phyloP scores from a whole-genome alignment of 345 rosid species.

The Rhodamnia rubescens region DNA sequence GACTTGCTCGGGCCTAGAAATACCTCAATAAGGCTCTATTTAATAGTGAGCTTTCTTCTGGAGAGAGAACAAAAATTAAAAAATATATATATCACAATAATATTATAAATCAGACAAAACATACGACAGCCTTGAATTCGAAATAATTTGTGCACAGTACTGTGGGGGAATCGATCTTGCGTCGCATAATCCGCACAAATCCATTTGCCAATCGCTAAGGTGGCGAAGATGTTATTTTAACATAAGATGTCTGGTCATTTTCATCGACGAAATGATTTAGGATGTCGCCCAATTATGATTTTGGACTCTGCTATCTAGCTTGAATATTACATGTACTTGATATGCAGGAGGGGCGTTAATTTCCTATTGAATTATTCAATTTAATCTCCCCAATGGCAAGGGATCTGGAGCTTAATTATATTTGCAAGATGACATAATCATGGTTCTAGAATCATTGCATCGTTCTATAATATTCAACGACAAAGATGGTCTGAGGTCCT shows the following conservation, averaged over 20 bases:
- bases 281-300: background rate
- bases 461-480: background rate
- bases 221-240: background rate
- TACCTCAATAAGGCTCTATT: background rate
- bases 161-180: background rate
- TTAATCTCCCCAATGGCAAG: background rate
- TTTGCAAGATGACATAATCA: background rate
- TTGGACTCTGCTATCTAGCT: background rate
- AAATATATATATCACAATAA: background rate
- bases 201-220: too few relatives aligned
- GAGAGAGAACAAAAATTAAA: background rate
- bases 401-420: background rate
- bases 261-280: background rate
- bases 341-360: accelerated
- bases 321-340: background rate
- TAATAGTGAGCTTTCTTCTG: background rate
- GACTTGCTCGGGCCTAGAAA: background rate
- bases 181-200: background rate
- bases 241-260: background rate
- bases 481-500: background rate
- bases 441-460: background rate
- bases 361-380: background rate
- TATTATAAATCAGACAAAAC: background rate
- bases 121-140: background rate
- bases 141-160: background rate